A percentile compares a stretch with the other conserved stretches of the same genome.
Evolutionary conservation across 2,329 filamentous ascomycete species (phyloP).

Genomic region (Neofusicoccum laricinum): DNA sequence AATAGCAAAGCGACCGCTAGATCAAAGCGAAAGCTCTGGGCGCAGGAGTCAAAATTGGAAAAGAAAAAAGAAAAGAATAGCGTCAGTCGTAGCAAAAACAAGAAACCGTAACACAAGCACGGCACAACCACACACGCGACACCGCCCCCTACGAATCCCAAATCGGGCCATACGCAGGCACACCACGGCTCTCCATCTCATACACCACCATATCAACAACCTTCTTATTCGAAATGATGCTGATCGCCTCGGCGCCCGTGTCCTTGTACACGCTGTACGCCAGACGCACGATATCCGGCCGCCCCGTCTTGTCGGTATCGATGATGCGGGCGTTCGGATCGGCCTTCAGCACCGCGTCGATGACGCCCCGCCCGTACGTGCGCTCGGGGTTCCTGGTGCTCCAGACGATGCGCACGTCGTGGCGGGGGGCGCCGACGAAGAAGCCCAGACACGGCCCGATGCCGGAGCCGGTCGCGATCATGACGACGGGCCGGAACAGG

Average conservation of each 20-base stretch:
- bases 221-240: slow-evolving; percentile 68
- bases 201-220: slow-evolving; percentile 68
- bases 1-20: too few relatives aligned
- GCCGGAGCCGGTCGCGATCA: slow-evolving; percentile 35
- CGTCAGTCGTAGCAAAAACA: too few relatives aligned
- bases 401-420: slow-evolving; percentile 64
- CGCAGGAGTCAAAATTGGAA: too few relatives aligned
- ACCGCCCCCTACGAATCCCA: slow-evolving; percentile 58
- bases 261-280: slow-evolving; percentile 51
- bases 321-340: slow-evolving; percentile 65
- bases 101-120: background rate
- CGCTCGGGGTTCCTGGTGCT: slow-evolving; percentile 58
- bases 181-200: slow-evolving; percentile 62
- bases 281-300: slow-evolving; percentile 57
- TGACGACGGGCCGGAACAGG: slow-evolving; percentile 31
- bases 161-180: slow-evolving; percentile 70
- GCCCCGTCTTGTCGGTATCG: slow-evolving; percentile 59
- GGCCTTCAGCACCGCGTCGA: slow-evolving; percentile 54
- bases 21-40: too few relatives aligned
- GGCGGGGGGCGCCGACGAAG: slow-evolving; percentile 41
- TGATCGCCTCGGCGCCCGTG: slow-evolving; percentile 62
- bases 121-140: background rate
- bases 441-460: slow-evolving; percentile 45
- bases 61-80: too few relatives aligned
- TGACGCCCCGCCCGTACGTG: slow-evolving; percentile 61